Evolutionary conservation across 108 stramenopile genomes (phyloP).

Genomic region (Skeletonema menzelii): DNA sequence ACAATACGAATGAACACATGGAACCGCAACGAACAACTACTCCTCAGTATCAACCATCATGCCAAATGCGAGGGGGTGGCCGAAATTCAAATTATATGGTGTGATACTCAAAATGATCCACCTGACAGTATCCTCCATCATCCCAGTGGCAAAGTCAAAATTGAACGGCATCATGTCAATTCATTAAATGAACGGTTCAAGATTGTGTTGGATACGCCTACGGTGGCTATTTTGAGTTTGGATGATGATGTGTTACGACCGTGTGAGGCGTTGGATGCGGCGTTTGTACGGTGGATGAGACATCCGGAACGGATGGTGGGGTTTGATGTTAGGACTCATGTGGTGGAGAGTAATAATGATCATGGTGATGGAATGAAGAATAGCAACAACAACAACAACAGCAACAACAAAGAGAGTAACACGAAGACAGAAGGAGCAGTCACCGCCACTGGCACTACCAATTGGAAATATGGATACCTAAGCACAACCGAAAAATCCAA

Average conservation of each 20-base stretch:
- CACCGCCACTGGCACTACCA: not conserved
- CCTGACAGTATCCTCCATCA: conserved; percentile 25
- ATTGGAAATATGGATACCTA: conserved; percentile 74
- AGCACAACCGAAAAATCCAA: conserved; percentile 63
- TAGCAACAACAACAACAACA: too few relatives aligned
- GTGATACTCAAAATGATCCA: conserved; percentile 37
- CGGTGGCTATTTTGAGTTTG: conserved; percentile 74
- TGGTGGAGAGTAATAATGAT: conserved; percentile 15
- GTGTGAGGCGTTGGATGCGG: conserved; percentile 82
- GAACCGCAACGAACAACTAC: conserved; percentile 63
- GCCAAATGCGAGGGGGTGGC: conserved; percentile 58
- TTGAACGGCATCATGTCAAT: conserved; percentile 73
- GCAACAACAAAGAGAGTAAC: not conserved
- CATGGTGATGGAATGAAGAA: not conserved
- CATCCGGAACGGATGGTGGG: conserved; percentile 84
- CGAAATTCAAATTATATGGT: conserved; percentile 82
- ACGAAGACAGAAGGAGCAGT: not conserved
- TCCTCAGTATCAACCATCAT: conserved; percentile 56
- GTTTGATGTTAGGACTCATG: conserved; percentile 74
- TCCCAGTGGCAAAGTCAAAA: conserved; percentile 46
- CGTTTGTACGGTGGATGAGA: conserved; percentile 76
- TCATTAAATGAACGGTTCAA: conserved; percentile 81
- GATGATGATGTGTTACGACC: conserved; percentile 87
- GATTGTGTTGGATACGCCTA: conserved; percentile 57
- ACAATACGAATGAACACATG: conserved; percentile 84